phyloP scores from a whole-genome alignment of 2,329 filamentous ascomycete genomes.

The Trichoderma semiorbis region DNA sequence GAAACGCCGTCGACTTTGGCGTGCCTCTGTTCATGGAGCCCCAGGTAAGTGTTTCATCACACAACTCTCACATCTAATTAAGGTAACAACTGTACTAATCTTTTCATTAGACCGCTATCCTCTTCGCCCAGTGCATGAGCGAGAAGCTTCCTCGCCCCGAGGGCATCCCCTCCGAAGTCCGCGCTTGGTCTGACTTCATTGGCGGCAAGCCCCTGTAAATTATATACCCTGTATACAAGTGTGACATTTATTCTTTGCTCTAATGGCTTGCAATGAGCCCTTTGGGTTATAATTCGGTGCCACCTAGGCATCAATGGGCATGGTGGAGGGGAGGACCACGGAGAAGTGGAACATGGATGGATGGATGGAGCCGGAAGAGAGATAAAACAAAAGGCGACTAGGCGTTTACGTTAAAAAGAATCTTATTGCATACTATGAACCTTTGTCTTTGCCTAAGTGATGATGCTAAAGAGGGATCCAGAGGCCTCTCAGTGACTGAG shows the following conservation, averaged over 20 bases:
- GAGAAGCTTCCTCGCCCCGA: conserved; percentile 88
- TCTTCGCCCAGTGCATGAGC: conserved; percentile 96
- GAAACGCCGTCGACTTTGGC: conserved; percentile 97
- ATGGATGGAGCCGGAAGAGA: background rate
- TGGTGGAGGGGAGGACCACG: background rate
- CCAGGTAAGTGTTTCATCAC: conserved; percentile 61
- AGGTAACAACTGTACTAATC: background rate
- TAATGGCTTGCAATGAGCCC: conserved; percentile 3
- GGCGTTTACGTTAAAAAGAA: background rate
- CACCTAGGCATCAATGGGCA: background rate
- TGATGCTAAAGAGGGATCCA: background rate
- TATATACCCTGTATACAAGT: conserved; percentile 11
- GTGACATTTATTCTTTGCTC: background rate
- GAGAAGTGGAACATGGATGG: background rate
- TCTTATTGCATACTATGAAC: background rate
- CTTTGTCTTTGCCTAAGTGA: background rate
- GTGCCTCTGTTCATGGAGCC: conserved; percentile 98
- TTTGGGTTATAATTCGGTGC: background rate
- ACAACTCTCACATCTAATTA: background rate
- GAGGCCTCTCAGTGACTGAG: background rate
- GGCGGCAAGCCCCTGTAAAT: conserved; percentile 75
- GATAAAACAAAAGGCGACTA: background rate
- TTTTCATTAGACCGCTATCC: conserved; percentile 72
- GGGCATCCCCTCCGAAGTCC: conserved; percentile 87
- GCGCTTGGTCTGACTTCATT: conserved; percentile 93